phyloP scores from a whole-genome alignment of 148 eudicot genomes.

The Vaccinium macrocarpon region DNA sequence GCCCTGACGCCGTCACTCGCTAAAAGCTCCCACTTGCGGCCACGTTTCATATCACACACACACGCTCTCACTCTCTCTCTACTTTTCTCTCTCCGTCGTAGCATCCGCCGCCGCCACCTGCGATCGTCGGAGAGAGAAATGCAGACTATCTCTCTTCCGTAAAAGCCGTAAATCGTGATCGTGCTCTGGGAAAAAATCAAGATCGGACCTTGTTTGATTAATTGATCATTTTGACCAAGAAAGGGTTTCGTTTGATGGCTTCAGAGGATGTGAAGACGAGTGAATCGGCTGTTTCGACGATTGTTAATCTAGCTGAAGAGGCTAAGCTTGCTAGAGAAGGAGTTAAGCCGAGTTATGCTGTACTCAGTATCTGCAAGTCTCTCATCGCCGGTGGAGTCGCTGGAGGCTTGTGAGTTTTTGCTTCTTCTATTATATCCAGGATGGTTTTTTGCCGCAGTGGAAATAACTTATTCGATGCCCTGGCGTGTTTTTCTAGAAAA shows the following conservation, averaged over 20 bases:
- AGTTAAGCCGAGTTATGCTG: constrained; percentile 53
- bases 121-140: not conserved
- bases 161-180: not conserved
- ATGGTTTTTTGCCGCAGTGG: not conserved
- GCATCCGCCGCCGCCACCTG: constrained; percentile 1
- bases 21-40: not conserved
- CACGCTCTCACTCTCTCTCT: not conserved
- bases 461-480: not conserved
- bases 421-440: not conserved
- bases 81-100: not conserved
- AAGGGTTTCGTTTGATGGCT: constrained; percentile 44
- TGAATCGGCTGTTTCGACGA: constrained; percentile 59
- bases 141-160: not conserved
- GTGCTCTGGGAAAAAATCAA: not conserved
- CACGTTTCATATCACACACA: not conserved
- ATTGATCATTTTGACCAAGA: not conserved
- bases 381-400: constrained; percentile 89
- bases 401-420: constrained; percentile 26
- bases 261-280: constrained; percentile 80
- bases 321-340: constrained; percentile 76
- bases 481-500: no score
- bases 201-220: not conserved
- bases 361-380: constrained; percentile 58
- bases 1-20: not conserved
- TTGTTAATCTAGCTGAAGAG: constrained; percentile 76